Evolutionary conservation across 2,329 filamentous ascomycete genomes (phyloP), one percentile per base, ranked within the genome.

Genomic region (Colletotrichum lupini): DNA sequence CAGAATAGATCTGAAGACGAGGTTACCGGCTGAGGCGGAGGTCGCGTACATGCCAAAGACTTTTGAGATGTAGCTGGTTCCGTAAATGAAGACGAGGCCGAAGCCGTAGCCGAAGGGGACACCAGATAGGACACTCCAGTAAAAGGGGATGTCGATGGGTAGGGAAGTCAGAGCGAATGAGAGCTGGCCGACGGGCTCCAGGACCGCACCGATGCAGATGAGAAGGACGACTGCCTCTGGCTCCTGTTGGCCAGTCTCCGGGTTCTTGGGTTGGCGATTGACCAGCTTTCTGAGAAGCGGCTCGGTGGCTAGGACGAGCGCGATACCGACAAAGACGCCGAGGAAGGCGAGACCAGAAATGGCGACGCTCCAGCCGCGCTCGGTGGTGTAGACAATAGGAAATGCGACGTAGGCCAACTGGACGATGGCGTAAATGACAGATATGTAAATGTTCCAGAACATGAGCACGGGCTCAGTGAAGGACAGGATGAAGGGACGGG

Each of bases 1-100:
- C 66, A 92, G 81, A 1, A 88, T 81, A 57, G 86, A 88, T 46
- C 91, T 82, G 6, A 92, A 83, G 1, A 93, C 89, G 0, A 90
- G 87, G 74, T 92, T 92, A 0, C 91, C 91, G 0, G 91, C 91
- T 69, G 92, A 82, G 0, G 91, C 91, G 4, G 87, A 89, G 0
- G 91, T 91, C 12, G 91, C 90, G 75, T 91, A 93, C 76, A 92
- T 88, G 26, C 89, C 89, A 74, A 92, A 93, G n/a, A 86, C 89
- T 75, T 89, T 84, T 0, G 91, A 89, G 14, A 93, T 82, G 78
- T 93, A 93, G 70, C 90, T 92, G 1, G 85, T 87, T 0, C 89
- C 87, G 75, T 92, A 92, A 76, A 93, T 92, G 80, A 93, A 93
- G 16, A 92, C 89, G 7, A 85, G 87, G 11, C 86, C 87, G 74